Conservation (phyloP, 768 basidiomycete genomes). For the Mycena galericulata region DNA sequence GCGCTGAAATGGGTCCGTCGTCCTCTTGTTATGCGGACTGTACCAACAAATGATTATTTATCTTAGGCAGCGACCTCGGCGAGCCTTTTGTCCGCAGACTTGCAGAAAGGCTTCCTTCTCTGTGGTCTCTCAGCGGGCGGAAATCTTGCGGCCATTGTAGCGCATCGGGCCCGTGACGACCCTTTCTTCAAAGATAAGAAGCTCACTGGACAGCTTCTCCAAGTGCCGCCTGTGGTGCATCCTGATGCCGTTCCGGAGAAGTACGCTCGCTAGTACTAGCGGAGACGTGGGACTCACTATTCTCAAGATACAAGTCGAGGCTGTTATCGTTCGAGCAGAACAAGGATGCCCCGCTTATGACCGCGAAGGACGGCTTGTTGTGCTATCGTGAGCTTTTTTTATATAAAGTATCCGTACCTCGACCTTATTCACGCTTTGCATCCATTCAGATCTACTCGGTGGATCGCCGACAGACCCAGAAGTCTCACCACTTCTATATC, state of each 20-base stretch:
- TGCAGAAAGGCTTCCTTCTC: constrained; percentile 32
- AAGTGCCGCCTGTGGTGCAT: constrained; percentile 24
- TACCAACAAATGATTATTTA: too few species aligned
- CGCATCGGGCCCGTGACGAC: constrained; percentile 29
- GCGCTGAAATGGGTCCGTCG: constrained; percentile 29
- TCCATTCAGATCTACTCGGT: constrained; percentile 2
- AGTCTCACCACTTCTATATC: constrained; percentile 30
- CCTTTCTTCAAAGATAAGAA: constrained; percentile 25
- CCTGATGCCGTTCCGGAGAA: constrained; percentile 19
- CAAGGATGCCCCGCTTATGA: constrained; percentile 2
- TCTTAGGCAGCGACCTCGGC: constrained; percentile 17
- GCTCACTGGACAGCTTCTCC: constrained; percentile 26
- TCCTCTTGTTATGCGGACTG: background rate
- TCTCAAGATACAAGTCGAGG: constrained; percentile 14
- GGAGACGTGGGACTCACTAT: background rate
- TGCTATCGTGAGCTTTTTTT: background rate
- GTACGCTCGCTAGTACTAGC: background rate
- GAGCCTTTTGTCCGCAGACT: constrained; percentile 16
- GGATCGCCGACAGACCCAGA: constrained; percentile 20
- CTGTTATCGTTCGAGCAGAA: constrained; percentile 30
- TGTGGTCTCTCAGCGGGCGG: constrained; percentile 29
- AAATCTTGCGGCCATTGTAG: constrained; percentile 23
- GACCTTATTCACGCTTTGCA: background rate
- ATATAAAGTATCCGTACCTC: too few species aligned
- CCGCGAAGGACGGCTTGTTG: background rate